Evolutionary conservation across 768 basidiomycete species (phyloP), one percentile per base, ranked within the genome.

Genomic region (Phlebiopsis flavidoalba): DNA sequence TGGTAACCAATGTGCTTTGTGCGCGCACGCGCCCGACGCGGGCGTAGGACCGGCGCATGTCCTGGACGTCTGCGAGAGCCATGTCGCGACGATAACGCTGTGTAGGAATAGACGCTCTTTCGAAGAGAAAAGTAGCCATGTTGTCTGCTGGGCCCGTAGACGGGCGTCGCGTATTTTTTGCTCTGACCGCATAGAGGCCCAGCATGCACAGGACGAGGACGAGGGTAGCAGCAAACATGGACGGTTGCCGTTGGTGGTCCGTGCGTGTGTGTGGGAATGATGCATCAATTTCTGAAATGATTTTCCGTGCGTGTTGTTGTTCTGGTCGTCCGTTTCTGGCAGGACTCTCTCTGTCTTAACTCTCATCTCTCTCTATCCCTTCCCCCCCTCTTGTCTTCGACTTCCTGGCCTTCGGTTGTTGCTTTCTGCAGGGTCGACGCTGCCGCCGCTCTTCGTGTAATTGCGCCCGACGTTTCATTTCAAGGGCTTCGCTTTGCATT

Each of bases 1-100:
- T 73, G 74, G 67, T 77, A 77, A 0, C 79, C 82, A 4, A 84
- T 66, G 8, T 78, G 77, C 65, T 79, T 83, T n/a, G n/a, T n/a
- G n/a, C n/a, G 65, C 82, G 79, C 0, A 68, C 68, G 5, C 81
- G 74, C 17, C 76, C 72, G 35, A 83, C 72, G n/a, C 73, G 71
- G 7, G 65, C 65, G 61, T 83, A 85, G 0, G 80, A 76, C 0
- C 63, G 61, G 33, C 76, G 77, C 73, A 82, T 81, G 2, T 66
- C 65, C 2, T 69, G 53, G 0, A 80, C 67, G 59, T 85, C 84
- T 22, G 63, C 59, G n/a, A 63, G 62, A 6, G 83, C 76, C 2
- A 83, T 70, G 33, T 65, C 64, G 2, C 66, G n/a, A n/a, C n/a
- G 69, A 65, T 84, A 86, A 19, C 73, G 74, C 0, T n/a, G 70